Conservation (phyloP, 208 protist species). For the Trypanosoma scelopori region DNA sequence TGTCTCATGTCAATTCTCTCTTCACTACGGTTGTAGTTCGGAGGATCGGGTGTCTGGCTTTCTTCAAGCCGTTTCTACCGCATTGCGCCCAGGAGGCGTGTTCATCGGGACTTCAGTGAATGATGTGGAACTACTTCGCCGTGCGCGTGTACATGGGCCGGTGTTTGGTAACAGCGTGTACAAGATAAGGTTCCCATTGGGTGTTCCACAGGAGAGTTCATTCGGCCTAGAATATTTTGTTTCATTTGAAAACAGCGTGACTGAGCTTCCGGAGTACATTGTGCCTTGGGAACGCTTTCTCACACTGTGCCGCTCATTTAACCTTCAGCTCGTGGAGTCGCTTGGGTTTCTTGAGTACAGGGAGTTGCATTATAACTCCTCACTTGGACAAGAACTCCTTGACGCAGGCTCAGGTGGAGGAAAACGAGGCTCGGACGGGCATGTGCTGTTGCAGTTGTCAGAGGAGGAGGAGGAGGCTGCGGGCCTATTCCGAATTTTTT, state of each 20-base stretch:
- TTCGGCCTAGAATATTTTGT: slow-evolving; percentile 67
- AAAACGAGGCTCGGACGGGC: slow-evolving; percentile 29
- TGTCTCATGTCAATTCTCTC: slow-evolving; percentile 81
- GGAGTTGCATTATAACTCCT: slow-evolving; percentile 38
- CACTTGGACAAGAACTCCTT: slow-evolving; percentile 33
- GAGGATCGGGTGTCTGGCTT: slow-evolving; percentile 44
- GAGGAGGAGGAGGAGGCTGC: slow-evolving; percentile 46
- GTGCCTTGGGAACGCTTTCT: slow-evolving; percentile 70
- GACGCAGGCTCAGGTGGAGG: slow-evolving; percentile 20
- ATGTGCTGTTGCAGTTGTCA: slow-evolving; percentile 26
- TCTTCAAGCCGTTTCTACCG: slow-evolving; percentile 39
- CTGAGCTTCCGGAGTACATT: slow-evolving; percentile 64
- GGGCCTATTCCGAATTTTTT: slow-evolving; percentile 58
- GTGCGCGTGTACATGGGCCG: slow-evolving; percentile 33
- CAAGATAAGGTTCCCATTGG: slow-evolving; percentile 43
- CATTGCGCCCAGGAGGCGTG: slow-evolving; percentile 46
- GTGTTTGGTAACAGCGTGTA: slow-evolving; percentile 56
- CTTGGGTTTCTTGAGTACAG: slow-evolving; percentile 51
- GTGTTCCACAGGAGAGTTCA: slow-evolving; percentile 15
- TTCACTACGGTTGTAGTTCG: slow-evolving; percentile 74
- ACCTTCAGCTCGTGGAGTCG: slow-evolving; percentile 40
- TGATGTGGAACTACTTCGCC: slow-evolving; percentile 47
- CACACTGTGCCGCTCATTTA: slow-evolving; percentile 35
- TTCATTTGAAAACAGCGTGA: slow-evolving; percentile 66
- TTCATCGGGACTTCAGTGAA: slow-evolving; percentile 79